These are phyloP conservation scores for Aphanomyces invadans DNA, from an alignment of 352 stramenopile genomes.

Conservation along the genomic window DNA sequence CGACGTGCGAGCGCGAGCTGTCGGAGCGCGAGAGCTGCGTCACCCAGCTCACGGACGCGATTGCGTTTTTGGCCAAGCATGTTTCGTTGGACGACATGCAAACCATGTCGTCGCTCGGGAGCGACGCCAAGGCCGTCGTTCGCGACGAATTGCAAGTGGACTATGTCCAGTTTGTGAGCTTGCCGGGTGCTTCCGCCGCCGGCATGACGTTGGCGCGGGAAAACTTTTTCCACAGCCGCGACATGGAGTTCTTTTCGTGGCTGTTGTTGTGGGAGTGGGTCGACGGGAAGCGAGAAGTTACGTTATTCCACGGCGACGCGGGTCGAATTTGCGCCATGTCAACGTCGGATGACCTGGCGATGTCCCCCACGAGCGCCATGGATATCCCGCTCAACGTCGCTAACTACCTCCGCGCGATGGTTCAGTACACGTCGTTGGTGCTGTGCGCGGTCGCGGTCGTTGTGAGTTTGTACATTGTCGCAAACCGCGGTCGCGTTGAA, in stretches of 20 bases:
- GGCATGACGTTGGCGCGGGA: not conserved
- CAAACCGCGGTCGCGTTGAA: not conserved
- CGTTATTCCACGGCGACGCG: conserved; percentile 5
- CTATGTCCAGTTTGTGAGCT: not conserved
- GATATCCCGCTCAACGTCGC: conserved; percentile 14
- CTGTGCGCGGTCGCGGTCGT: not conserved
- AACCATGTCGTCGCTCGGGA: too few species aligned
- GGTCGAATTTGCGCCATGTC: not conserved
- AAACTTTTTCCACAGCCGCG: not conserved
- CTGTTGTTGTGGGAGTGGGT: not conserved
- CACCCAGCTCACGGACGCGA: too few species aligned
- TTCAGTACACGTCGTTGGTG: not conserved
- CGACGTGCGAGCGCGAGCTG: too few species aligned
- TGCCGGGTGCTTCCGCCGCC: too few species aligned
- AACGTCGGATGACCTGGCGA: too few species aligned
- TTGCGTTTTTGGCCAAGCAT: too few species aligned
- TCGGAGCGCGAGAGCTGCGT: too few species aligned
- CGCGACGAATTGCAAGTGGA: too few species aligned
- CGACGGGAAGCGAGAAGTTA: not conserved
- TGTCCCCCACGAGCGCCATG: not conserved
- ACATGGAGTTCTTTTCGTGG: not conserved
- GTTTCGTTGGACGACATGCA: too few species aligned
- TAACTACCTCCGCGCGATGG: not conserved
- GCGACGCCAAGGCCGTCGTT: too few species aligned
- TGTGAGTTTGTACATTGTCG: not conserved